Evolutionary conservation across 2,329 filamentous ascomycete species (phyloP).

Genomic region (Thelonectria rubi): DNA sequence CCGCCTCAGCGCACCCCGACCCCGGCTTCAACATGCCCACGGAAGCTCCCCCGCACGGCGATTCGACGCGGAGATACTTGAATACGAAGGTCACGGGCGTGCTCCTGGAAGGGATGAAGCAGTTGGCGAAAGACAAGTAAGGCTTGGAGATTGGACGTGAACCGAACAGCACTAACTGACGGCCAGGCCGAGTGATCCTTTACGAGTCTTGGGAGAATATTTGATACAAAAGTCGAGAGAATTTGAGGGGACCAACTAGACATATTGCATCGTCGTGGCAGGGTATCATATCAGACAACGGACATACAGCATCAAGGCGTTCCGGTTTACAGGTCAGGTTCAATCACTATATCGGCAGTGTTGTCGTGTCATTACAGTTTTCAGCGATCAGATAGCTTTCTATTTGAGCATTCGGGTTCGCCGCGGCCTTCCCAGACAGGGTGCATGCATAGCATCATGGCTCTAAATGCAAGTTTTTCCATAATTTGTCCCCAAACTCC

Average conservation of each 20-base stretch:
- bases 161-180: constrained; percentile 22
- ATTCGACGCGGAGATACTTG: constrained; percentile 74
- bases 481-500: constrained; percentile 56
- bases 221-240: constrained; percentile 74
- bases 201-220: constrained; percentile 75
- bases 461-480: constrained; percentile 57
- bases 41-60: constrained; percentile 71
- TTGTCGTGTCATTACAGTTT: constrained; percentile 41
- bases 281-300: constrained; percentile 14
- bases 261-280: background rate
- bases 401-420: constrained; percentile 47
- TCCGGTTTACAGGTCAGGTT: constrained; percentile 33
- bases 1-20: constrained; percentile 66
- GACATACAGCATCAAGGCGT: constrained; percentile 36
- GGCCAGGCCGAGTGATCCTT: constrained; percentile 69
- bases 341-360: constrained; percentile 39
- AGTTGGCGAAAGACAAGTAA: constrained; percentile 75
- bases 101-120: constrained; percentile 79
- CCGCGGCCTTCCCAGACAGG: constrained; percentile 46
- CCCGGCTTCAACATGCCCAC: constrained; percentile 62
- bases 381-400: constrained; percentile 48
- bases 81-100: constrained; percentile 75
- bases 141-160: constrained; percentile 45
- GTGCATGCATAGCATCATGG: constrained; percentile 51
- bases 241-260: constrained; percentile 56